Evolutionary conservation across 1,284 basidiomycete species (phyloP).

Genomic region (Sphaerobolus stellatus): DNA sequence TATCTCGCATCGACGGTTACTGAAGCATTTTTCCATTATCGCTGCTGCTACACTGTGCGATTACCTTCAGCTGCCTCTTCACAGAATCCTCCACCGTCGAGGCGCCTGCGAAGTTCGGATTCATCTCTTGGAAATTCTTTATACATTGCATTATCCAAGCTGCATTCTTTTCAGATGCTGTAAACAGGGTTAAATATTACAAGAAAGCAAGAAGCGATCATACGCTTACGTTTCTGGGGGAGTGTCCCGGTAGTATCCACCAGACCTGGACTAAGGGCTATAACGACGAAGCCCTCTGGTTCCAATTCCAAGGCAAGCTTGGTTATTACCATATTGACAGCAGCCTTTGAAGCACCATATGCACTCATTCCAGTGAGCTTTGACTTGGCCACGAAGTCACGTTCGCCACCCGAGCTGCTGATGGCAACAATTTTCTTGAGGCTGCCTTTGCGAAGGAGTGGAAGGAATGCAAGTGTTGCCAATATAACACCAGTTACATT

Average conservation of each 20-base stretch:
- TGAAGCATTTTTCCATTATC: not conserved
- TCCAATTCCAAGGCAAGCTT: constrained; percentile 37
- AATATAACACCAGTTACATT: constrained; percentile 40
- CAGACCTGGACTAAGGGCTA: constrained; percentile 37
- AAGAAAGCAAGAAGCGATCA: too few relatives aligned
- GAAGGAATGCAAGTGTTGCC: constrained; percentile 39
- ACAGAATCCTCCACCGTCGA: not conserved
- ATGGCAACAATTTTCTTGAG: constrained; percentile 39
- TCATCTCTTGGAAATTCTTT: not conserved
- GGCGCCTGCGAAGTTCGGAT: not conserved
- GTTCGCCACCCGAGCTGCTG: constrained; percentile 30
- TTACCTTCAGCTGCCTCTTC: not conserved
- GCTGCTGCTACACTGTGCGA: not conserved
- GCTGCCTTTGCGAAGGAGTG: constrained; percentile 36
- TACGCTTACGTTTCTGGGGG: not conserved
- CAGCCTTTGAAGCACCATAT: constrained; percentile 39
- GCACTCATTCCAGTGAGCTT: constrained; percentile 18
- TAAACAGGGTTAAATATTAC: not conserved
- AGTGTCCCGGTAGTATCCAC: constrained; percentile 29
- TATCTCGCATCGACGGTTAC: too few relatives aligned
- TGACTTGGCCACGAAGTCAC: constrained; percentile 24
- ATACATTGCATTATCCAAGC: not conserved
- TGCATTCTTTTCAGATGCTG: not conserved
- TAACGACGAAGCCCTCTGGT: constrained; percentile 37
- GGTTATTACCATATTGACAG: constrained; percentile 37